Evolutionary conservation across 306 rosid species (phyloP), one percentile per base, ranked within the genome.

Genomic region (Glycine latifolia): DNA sequence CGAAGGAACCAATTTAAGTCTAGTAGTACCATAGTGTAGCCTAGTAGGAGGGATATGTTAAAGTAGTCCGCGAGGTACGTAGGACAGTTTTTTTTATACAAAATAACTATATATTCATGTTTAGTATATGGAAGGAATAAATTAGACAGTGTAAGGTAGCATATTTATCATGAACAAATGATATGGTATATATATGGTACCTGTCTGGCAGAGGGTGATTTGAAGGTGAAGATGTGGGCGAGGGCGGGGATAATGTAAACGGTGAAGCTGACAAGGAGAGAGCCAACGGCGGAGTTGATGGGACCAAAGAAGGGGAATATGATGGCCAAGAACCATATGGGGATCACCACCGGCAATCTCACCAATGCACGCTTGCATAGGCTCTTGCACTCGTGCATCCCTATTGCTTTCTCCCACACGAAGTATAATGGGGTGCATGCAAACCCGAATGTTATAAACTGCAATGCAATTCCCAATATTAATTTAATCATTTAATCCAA

Each of bases 401-500:
- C 98, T 14, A 93, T 85, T 14, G 92, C 90, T 71, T 95, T 95
- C 91, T 95, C 99, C 99, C 99, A 95, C 55, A 95, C 97, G 12
- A 95, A 88, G 82, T 95, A 95, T 3, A 93, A 50, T 5, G 99
- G 99, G 5, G 99, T 95, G 92, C 99, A 91, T n/a, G 99, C 99
- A 70, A 93, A 95, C 4, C 99, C 99, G 56, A 95, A 95, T 77
- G 99, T 95, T 13, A 95, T 95, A 59, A 95, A 95, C 99, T 95
- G 87, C 83, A 43, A 4, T 43, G 47, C 1, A 83, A 59, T 9
- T 17, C 12, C 31, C 65, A 17, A 3, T 8, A 37, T 37, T 26
- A 4, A 17, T 7, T 16, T 16, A 17, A 58, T 9, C 63, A 17
- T 58, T 58, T 13, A 8, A 58, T 41, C 6, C 44, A 41, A 41